phyloP scores from a whole-genome alignment of 192 early-diverging fungal genomes.

The Coemansia guatemalensis region DNA sequence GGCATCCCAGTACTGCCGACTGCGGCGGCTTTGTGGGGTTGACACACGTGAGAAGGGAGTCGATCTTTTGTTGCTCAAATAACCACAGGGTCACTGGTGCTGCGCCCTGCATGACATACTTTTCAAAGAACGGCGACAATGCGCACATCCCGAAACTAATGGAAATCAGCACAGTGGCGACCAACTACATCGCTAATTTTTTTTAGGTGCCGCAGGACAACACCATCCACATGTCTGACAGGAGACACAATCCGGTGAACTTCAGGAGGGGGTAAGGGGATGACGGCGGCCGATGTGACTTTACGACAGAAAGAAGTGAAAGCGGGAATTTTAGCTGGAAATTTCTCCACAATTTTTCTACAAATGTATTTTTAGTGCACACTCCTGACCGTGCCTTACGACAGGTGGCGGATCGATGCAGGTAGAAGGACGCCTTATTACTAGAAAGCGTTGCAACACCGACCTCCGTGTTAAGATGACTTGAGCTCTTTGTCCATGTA shows the following conservation, averaged over 20 bases:
- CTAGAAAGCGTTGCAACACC: neutral
- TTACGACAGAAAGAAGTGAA: neutral
- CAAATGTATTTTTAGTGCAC: neutral
- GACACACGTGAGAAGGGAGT: slow-evolving; percentile 15
- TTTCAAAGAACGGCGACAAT: neutral
- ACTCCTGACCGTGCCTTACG: neutral
- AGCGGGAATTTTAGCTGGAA: neutral
- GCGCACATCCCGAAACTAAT: neutral
- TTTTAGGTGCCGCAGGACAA: neutral
- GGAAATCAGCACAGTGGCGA: neutral
- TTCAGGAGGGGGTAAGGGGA: neutral
- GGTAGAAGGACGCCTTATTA: neutral
- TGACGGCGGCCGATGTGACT: neutral
- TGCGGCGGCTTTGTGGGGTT: slow-evolving; percentile 18
- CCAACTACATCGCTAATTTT: slow-evolving; percentile 1
- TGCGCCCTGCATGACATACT: slow-evolving; percentile 8
- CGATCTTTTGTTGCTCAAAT: slow-evolving; percentile 11
- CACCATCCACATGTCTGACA: neutral
- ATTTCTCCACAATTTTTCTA: neutral
- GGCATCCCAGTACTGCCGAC: neutral
- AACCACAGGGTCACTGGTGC: neutral
- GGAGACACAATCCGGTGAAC: neutral
- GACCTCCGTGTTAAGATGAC: neutral
- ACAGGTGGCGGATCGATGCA: neutral
- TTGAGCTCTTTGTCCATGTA: slow-evolving; percentile 2